Conservation (phyloP, 805 yeast species). For the Ogataea naganishii region DNA sequence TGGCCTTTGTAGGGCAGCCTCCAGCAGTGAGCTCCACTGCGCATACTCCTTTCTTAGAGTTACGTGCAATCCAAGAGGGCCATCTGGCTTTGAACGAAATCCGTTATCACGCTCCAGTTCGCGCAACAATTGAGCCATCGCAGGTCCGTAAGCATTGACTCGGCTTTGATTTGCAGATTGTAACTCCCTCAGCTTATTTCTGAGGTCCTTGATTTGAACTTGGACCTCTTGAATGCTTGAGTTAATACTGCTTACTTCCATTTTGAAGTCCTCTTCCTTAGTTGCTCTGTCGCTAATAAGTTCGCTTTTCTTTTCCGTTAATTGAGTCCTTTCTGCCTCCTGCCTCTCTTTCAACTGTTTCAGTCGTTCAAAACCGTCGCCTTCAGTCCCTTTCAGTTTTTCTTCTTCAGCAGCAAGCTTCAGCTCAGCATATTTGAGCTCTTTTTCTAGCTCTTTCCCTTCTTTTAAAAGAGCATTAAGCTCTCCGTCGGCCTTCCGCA, state of each 20-base stretch:
- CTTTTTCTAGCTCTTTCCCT: constrained; percentile 14
- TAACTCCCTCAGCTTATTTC: constrained; percentile 1
- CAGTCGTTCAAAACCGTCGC: constrained; percentile 32
- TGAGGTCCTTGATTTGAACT: constrained; percentile 15
- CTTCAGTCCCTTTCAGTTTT: constrained; percentile 31
- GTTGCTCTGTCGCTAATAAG: constrained; percentile 15
- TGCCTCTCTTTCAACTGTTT: constrained; percentile 10
- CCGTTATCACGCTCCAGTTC: constrained; percentile 28
- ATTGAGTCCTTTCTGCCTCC: constrained; percentile 6
- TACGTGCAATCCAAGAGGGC: constrained; percentile 69
- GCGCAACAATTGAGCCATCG: constrained; percentile 31
- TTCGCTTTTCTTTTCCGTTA: constrained; percentile 14
- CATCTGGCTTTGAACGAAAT: constrained; percentile 52
- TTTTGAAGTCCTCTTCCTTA: constrained; percentile 10
- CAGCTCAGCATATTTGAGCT: too few relatives aligned
- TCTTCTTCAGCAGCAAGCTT: constrained; percentile 24
- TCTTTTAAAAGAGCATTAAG: constrained; percentile 9
- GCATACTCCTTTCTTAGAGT: constrained; percentile 44
- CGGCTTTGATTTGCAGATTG: constrained; percentile 4
- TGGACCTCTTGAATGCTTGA: constrained; percentile 16
- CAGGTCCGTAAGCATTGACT: constrained; percentile 42
- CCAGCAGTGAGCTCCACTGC: constrained; percentile 55
- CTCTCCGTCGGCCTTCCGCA: constrained; percentile 3
- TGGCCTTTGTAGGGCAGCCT: constrained; percentile 38
- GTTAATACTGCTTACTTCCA: constrained; percentile 4